Conservation (phyloP, 768 basidiomycete species). For the Atractiella rhizophila region DNA sequence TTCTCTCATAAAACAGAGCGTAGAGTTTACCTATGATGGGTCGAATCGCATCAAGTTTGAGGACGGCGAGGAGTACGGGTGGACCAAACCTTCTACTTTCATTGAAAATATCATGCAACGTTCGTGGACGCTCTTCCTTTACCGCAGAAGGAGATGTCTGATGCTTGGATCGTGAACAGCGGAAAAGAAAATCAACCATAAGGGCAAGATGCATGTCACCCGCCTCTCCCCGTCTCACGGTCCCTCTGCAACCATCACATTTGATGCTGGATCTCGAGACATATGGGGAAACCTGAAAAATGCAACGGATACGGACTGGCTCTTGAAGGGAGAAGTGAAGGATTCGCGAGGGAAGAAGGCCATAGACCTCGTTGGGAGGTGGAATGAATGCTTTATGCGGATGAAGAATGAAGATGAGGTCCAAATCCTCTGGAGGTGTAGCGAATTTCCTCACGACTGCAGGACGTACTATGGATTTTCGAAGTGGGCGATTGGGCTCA, state of each 20-base stretch:
- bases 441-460: constrained; percentile 22
- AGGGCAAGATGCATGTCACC: constrained; percentile 11
- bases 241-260: neutral
- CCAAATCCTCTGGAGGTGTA: neutral
- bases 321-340: constrained; percentile 66
- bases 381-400: constrained; percentile 37
- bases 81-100: constrained; percentile 9
- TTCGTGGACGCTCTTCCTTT: too few species aligned
- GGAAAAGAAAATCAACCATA: constrained; percentile 15
- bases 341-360: constrained; percentile 39
- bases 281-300: constrained; percentile 24
- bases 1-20: neutral
- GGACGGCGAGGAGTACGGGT: constrained; percentile 8
- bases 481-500: constrained; percentile 68
- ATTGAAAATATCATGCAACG: too few species aligned
- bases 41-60: constrained; percentile 6
- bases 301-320: constrained; percentile 53
- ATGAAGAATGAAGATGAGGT: neutral
- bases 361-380: constrained; percentile 73
- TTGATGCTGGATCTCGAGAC: neutral
- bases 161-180: constrained; percentile 10
- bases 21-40: neutral
- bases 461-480: constrained; percentile 71
- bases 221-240: neutral
- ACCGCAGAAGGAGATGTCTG: neutral